Evolutionary conservation across 1,139 yeast genomes (phyloP).

Genomic region (Pichia cactophila): DNA sequence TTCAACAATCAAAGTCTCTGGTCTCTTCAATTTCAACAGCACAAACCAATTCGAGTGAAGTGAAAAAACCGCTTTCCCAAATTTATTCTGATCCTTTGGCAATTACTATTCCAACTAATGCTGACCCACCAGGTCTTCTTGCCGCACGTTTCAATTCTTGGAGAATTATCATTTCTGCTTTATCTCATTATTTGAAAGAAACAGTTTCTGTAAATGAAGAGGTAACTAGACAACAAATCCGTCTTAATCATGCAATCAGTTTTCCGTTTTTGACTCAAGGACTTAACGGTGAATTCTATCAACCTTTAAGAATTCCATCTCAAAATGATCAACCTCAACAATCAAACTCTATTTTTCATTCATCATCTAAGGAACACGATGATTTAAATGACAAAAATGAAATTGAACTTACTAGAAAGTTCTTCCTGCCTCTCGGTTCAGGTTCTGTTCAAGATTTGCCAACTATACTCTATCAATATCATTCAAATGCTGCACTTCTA

Average conservation of each 20-base stretch:
- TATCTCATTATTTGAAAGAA: conserved; percentile 69
- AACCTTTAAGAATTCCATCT: conserved; percentile 25
- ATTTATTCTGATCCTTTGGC: conserved; percentile 32
- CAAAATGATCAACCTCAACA: conserved; percentile 7
- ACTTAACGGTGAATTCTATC: conserved; percentile 29
- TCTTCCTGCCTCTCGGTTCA: conserved; percentile 66
- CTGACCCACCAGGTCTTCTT: conserved; percentile 78
- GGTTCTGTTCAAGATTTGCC: conserved; percentile 84
- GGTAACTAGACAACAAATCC: conserved; percentile 70
- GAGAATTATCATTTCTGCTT: conserved; percentile 70
- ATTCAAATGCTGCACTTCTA: conserved; percentile 60
- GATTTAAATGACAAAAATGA: conserved; percentile 19
- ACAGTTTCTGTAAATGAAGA: conserved; percentile 84
- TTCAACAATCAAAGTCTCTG: conserved; percentile 30
- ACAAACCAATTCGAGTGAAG: not conserved
- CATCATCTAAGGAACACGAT: conserved; percentile 2
- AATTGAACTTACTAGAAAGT: conserved; percentile 35
- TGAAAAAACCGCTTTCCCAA: not conserved
- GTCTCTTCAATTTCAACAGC: conserved; percentile 10
- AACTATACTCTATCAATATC: conserved; percentile 62
- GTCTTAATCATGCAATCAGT: conserved; percentile 73
- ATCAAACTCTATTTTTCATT: conserved; percentile 10
- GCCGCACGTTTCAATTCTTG: conserved; percentile 81
- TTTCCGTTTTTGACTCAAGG: conserved; percentile 40
- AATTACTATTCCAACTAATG: conserved; percentile 42